Evolutionary conservation across 805 yeast species (phyloP), one percentile per base, ranked within the genome.

Genomic region (Grigorovia jiainica): DNA sequence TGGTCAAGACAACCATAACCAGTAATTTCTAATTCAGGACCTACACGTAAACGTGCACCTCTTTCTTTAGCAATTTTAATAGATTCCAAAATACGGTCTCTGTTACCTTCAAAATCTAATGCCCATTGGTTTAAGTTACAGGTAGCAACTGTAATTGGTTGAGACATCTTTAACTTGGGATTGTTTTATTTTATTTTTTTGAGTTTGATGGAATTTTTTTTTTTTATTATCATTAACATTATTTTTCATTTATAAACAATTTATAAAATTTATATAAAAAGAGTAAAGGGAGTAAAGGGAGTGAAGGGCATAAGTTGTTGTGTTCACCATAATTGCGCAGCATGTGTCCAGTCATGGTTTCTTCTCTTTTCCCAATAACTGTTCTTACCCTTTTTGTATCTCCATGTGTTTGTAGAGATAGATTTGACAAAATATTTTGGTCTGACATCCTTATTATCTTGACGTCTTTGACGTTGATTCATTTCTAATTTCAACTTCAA

Each of bases 51-150:
- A 16, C 70, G 67, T 0, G 99, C 94, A 13, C 86, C 85, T 46
- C 66, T 71, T 23, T 64, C 61, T 55, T 89, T 92, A 41, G 99
- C 95, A 40, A 74, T 69, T 18, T 57, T 59, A 54, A 92, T 90
- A 42, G 95, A 82, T 55, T 82, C 81, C 19, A 92, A 54, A 48
- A 92, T 90, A 43, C 99, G 71, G 57, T 89, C 95, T 41, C 96
- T 72, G 63, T 92, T 92, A 5, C 98, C 99, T 61, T 90, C 97
- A 61, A 87, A 92, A 61, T 92, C 99, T 42, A 92, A 70, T 0
- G 98, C 96, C 99, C 99, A 92, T 73, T 92, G 99, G 66, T 92
- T 92, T 49, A 92, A 71, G 54, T 89, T 87, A 64, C 97, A 90
- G 1, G 97, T 89, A 1, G 97, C 89, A 30, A 90, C 68, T 0